Evolutionary conservation across 2,329 filamentous ascomycete genomes (phyloP).

Genomic region (Tricladium varicosporioides): DNA sequence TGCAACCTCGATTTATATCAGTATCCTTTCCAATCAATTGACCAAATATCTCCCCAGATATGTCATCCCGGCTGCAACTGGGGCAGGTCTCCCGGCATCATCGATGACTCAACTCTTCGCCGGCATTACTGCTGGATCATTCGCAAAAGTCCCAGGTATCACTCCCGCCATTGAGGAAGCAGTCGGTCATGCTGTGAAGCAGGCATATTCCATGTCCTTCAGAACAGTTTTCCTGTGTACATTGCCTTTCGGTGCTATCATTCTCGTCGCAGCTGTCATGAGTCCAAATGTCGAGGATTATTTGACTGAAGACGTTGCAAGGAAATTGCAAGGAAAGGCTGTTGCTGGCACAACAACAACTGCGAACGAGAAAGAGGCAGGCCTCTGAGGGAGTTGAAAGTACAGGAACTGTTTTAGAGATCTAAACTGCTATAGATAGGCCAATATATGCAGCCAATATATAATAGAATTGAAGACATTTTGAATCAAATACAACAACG

Average conservation of each 20-base stretch:
- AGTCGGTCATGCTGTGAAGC: slow-evolving; percentile 34
- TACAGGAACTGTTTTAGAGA: too few relatives aligned
- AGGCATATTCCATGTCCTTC: slow-evolving; percentile 17
- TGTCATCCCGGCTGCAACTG: slow-evolving; percentile 36
- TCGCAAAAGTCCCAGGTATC: slow-evolving; percentile 36
- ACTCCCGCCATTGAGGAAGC: slow-evolving; percentile 35
- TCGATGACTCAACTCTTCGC: slow-evolving; percentile 36
- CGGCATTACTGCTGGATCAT: slow-evolving; percentile 34
- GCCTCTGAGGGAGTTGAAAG: neutral
- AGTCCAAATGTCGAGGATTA: slow-evolving; percentile 43
- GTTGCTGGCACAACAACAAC: slow-evolving; percentile 6
- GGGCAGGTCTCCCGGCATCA: slow-evolving; percentile 37
- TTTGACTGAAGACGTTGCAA: slow-evolving; percentile 43
- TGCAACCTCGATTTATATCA: slow-evolving; percentile 37
- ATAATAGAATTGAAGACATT: too few relatives aligned
- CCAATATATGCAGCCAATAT: too few relatives aligned
- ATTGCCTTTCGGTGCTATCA: slow-evolving; percentile 35
- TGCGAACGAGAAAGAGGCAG: neutral
- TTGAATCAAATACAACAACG: too few relatives aligned
- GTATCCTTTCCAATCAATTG: slow-evolving; percentile 39
- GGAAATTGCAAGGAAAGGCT: slow-evolving; percentile 37
- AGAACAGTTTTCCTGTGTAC: slow-evolving; percentile 27
- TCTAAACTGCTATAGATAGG: too few relatives aligned
- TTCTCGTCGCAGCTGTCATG: slow-evolving; percentile 38
- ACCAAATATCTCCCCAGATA: slow-evolving; percentile 34